Conservation (phyloP, 139 green algal genomes). For the Chlamydomonas sp. region DNA sequence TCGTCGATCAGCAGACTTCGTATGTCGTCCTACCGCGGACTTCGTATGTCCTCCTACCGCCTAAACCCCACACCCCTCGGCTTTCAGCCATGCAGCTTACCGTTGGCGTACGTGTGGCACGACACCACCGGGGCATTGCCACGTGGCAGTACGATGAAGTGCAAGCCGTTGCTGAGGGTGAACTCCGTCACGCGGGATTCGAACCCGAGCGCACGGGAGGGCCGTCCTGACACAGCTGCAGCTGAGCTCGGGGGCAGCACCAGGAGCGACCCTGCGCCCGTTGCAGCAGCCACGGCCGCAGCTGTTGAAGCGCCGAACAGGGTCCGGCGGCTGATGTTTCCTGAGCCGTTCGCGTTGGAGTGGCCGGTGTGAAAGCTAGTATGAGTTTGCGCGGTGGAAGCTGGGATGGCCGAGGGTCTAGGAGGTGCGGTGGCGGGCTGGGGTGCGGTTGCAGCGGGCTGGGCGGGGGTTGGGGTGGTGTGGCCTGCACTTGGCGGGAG, state of each 20-base stretch:
- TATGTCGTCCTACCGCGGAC: no score
- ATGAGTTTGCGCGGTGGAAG: no score
- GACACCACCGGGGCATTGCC: conserved; percentile 74
- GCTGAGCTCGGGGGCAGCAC: background rate
- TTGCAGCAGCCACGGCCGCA: background rate
- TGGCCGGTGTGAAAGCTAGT: background rate
- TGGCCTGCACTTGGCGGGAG: no score
- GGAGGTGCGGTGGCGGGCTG: no score
- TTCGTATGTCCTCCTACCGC: no score
- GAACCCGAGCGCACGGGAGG: conserved; percentile 34
- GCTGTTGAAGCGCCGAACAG: background rate
- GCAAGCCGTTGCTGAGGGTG: conserved; percentile 87
- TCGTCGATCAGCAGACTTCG: no score
- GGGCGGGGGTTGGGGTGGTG: no score
- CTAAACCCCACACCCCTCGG: background rate
- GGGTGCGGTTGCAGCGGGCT: no score
- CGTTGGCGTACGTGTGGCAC: conserved; percentile 78
- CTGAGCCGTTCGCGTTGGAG: background rate
- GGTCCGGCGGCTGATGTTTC: background rate
- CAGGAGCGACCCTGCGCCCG: background rate
- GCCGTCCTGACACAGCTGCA: background rate
- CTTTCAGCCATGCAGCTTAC: background rate
- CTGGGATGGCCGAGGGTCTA: no score
- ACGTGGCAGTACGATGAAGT: conserved; percentile 85
- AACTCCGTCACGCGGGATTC: conserved; percentile 79